These are phyloP conservation scores for Amphirosellinia nigrospora DNA, from an alignment of 495 filamentous ascomycete species.

Conservation along the genomic window DNA sequence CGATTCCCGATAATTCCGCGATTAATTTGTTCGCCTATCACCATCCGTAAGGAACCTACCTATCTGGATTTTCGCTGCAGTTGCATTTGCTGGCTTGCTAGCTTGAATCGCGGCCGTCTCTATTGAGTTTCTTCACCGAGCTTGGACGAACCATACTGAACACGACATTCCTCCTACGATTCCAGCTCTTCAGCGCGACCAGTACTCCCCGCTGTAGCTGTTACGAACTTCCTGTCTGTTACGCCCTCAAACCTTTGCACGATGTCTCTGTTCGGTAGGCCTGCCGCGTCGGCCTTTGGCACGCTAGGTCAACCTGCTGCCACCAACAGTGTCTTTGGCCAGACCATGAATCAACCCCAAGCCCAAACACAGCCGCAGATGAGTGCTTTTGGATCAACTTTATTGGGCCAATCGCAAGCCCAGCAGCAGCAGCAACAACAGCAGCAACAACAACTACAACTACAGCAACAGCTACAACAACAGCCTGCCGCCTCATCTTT, in stretches of 20 bases:
- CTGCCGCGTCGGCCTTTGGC: conserved; percentile 30
- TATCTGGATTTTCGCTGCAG: background rate
- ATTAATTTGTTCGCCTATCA: background rate
- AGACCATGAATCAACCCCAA: conserved; percentile 30
- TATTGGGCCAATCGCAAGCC: conserved; percentile 23
- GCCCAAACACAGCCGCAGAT: conserved; percentile 30
- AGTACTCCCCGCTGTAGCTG: background rate
- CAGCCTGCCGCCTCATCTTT: conserved; percentile 33
- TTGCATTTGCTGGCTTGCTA: background rate
- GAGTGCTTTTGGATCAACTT: conserved; percentile 28
- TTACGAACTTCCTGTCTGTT: background rate
- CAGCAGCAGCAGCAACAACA: conserved; percentile 20
- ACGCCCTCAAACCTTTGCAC: background rate
- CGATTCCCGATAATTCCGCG: background rate
- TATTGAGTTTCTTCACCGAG: background rate
- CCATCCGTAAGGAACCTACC: background rate
- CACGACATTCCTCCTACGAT: background rate
- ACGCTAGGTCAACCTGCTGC: conserved; percentile 26
- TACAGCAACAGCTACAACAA: conserved; percentile 9
- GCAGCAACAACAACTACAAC: conserved; percentile 6
- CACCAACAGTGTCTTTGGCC: conserved; percentile 29
- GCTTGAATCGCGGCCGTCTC: background rate
- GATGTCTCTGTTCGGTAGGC: conserved; percentile 39
- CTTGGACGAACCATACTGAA: conserved; percentile 2
- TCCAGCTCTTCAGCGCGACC: background rate